A percentile compares a stretch with the other conserved stretches of the same genome.
Evolutionary conservation across 257 asterid species (phyloP).

Genomic region (Vinca minor): DNA sequence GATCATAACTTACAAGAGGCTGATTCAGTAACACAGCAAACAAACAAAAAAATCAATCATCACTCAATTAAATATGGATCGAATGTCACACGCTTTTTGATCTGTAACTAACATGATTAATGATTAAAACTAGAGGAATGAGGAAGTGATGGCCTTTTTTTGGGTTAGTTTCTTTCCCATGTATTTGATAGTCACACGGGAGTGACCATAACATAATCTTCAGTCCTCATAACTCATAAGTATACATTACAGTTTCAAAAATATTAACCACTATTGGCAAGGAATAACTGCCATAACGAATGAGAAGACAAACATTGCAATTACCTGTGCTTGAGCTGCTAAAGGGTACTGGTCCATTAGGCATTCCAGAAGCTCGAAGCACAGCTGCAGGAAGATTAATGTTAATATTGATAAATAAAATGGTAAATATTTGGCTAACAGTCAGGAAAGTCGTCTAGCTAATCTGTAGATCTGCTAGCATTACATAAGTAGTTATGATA

Average conservation of each 20-base stretch:
- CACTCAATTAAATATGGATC: neutral
- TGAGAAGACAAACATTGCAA: neutral
- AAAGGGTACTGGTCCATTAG: conserved; percentile 46
- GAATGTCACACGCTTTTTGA: neutral
- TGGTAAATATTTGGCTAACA: neutral
- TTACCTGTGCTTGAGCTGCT: conserved; percentile 66
- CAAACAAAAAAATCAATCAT: too few species aligned
- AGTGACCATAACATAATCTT: neutral
- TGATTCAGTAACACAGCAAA: neutral
- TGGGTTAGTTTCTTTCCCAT: neutral
- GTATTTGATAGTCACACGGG: neutral
- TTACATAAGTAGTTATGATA: neutral
- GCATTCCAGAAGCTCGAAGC: conserved; percentile 88
- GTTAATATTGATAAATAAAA: neutral
- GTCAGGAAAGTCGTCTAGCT: neutral
- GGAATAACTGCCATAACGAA: neutral
- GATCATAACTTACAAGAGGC: neutral
- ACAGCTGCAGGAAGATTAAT: conserved; percentile 54
- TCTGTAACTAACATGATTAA: neutral
- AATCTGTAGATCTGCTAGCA: neutral
- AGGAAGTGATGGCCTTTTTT: neutral
- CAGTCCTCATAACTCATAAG: neutral
- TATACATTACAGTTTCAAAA: neutral
- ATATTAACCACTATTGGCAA: neutral
- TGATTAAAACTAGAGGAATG: conserved; percentile 1